Evolutionary conservation across 1,284 basidiomycete genomes (phyloP), one percentile per base, ranked within the genome.

Genomic region (Phellopilus nigrolimitatus): DNA sequence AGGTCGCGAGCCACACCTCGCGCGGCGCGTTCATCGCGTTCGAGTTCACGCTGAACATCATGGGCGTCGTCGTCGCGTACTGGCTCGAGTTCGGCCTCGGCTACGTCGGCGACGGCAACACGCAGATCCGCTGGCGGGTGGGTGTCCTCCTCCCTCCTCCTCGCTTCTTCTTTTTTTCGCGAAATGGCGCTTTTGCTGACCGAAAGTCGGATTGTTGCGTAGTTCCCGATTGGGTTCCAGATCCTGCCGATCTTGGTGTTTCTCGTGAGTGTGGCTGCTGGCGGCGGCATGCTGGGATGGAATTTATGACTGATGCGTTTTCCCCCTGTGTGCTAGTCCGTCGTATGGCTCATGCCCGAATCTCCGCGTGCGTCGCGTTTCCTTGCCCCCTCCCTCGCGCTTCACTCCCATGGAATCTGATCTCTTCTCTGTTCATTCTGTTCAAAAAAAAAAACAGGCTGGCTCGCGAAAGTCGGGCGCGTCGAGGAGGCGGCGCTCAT

Each of bases 41-140:
- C 24, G 65, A 68, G 49, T 68, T 68, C 42, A 69, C 67, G 28
- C 61, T 68, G 30, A 78, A 78, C 54, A 77, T 76, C 51, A 72
- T 77, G 42, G 76, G 76, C 30, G 75, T 79, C 25, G 75, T 75
- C 21, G 67, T 77, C 38, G 76, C 76, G 5, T 78, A 78, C 56
- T 79, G 75, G 76, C 65, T 78, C 6, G 72, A 76, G 57, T 79
- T 77, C 58, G 74, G 71, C 2, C 66, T 77, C 2, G 69, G 71
- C 12, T 78, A 74, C 54, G 62, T 76, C 27, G 72, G 69, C 17
- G 72, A 76, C 54, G 75, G 75, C 22, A 61, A 59, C 22, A 66
- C 66, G 12, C 64, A 69, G 49, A 61, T 73, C 24, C 67, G 70
- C n/a, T 74, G 71, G 72, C 61, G 71, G 62, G 71, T 72, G 58